Percentiles rank a stretch among this genome's conserved stretches.
Conservation (phyloP, 1,139 yeast genomes). For the Geotrichum candidum region DNA sequence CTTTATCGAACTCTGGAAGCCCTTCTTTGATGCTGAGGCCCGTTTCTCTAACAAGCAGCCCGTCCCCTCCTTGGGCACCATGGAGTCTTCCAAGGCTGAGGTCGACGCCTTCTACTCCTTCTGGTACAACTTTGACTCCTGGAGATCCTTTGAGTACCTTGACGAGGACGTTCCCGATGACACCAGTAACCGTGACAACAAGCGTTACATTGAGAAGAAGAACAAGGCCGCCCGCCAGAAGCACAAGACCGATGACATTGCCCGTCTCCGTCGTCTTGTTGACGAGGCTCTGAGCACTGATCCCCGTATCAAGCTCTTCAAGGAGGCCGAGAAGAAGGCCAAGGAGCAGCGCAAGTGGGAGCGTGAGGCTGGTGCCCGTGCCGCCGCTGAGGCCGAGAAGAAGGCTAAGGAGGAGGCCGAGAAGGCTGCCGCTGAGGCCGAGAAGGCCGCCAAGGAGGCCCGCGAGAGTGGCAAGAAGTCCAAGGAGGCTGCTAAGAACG, state of each 20-base stretch:
- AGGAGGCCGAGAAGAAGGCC: conserved; percentile 90
- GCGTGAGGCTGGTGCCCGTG: conserved; percentile 93
- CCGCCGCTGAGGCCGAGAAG: conserved; percentile 84
- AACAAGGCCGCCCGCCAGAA: conserved; percentile 94
- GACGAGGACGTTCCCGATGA: conserved; percentile 99
- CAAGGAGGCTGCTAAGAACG: conserved; percentile 94
- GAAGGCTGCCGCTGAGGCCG: conserved; percentile 72
- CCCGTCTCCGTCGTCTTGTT: conserved; percentile 78
- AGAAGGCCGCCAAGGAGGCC: conserved; percentile 50
- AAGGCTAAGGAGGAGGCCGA: conserved; percentile 84
- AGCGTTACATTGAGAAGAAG: conserved; percentile 96
- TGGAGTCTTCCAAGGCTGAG: conserved; percentile 64
- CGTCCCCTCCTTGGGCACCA: conserved; percentile 73
- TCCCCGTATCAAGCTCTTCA: conserved; percentile 90
- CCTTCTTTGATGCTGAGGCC: conserved; percentile 83
- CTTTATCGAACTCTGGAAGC: conserved; percentile 88
- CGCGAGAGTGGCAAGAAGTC: conserved; percentile 76
- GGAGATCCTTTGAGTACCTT: conserved; percentile 97
- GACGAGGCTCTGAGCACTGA: conserved; percentile 85
- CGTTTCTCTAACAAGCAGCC: conserved; percentile 90
- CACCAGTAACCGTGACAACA: conserved; percentile 97
- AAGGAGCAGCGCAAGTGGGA: conserved; percentile 97
- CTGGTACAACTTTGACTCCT: conserved; percentile 95
- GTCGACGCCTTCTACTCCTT: conserved; percentile 85
- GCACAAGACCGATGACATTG: conserved; percentile 96